Percentiles rank a stretch among this genome's conserved stretches.
Conservation (phyloP, 345 rosid species). For the Chamaenerion angustifolium region DNA sequence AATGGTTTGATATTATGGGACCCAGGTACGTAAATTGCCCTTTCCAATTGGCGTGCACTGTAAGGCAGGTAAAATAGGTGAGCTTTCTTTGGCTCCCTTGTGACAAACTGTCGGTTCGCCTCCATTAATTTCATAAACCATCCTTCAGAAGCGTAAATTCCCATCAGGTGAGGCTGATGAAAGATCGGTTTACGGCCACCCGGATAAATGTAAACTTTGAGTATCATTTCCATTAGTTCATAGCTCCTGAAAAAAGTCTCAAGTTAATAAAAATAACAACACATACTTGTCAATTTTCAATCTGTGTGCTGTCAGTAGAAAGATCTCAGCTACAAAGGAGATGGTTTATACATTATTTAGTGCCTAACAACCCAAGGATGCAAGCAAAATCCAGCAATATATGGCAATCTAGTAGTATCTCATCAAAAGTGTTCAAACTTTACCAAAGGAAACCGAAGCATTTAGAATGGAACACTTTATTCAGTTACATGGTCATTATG, state of each 20-base stretch:
- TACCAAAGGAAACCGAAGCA: no score
- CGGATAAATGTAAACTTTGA: conserved; percentile 62
- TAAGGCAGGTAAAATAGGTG: conserved; percentile 86
- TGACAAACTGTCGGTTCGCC: conserved; percentile 54
- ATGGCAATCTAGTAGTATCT: no score
- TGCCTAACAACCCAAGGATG: conserved; percentile 31
- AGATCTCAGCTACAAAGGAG: no score
- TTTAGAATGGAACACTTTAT: no score
- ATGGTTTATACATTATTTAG: conserved; percentile 13
- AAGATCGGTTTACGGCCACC: conserved; percentile 71
- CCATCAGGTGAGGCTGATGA: conserved; percentile 55
- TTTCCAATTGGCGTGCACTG: conserved; percentile 59
- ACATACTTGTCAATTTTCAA: no score
- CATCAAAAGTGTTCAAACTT: no score
- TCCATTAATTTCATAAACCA: conserved; percentile 25
- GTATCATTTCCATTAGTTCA: conserved; percentile 75
- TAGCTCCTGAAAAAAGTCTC: conserved; percentile 40
- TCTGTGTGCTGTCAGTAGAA: no score
- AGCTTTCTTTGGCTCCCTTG: conserved; percentile 66
- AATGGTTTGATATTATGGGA: conserved; percentile 65
- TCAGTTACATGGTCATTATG: no score
- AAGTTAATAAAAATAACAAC: conserved; percentile 2
- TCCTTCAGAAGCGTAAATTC: conserved; percentile 94
- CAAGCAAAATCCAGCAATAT: no score
- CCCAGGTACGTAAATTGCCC: conserved; percentile 41